These are phyloP conservation scores for Obba rivulosa DNA, from an alignment of 768 basidiomycete species.

Conservation along the genomic window DNA sequence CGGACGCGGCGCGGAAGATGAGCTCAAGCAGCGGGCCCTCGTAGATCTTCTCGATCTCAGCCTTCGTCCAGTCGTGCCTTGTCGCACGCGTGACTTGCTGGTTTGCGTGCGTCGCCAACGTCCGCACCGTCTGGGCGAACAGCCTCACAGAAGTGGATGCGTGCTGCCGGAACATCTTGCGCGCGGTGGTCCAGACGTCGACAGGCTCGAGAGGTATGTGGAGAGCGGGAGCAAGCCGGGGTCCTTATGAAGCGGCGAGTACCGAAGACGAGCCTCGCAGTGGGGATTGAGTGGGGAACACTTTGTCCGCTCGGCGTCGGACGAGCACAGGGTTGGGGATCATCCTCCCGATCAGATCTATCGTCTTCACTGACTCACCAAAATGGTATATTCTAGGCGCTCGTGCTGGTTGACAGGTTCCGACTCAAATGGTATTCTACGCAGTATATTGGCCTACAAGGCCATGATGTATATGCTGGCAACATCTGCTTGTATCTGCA, in stretches of 20 bases:
- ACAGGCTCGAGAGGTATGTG: background rate
- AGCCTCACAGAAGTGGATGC: constrained; percentile 15
- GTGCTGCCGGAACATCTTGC: constrained; percentile 34
- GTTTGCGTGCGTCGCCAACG: constrained; percentile 61
- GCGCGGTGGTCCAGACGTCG: background rate
- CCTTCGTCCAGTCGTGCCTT: constrained; percentile 66
- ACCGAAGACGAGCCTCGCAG: background rate
- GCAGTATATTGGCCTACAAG: too few relatives aligned
- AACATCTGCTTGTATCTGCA: too few relatives aligned
- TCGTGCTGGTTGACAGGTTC: too few relatives aligned
- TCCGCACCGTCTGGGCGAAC: constrained; percentile 30
- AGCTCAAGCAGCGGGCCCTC: constrained; percentile 84
- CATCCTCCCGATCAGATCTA: too few relatives aligned
- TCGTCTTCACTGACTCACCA: too few relatives aligned
- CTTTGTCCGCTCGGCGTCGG: too few relatives aligned
- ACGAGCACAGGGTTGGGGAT: too few relatives aligned
- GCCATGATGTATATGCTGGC: too few relatives aligned
- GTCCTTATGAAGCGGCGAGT: background rate
- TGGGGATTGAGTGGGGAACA: constrained; percentile 18
- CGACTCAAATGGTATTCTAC: too few relatives aligned
- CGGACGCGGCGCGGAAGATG: constrained; percentile 76
- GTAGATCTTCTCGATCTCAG: constrained; percentile 83
- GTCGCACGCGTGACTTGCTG: constrained; percentile 22
- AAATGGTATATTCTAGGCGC: too few relatives aligned
- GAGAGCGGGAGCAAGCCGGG: background rate